These are phyloP conservation scores for Penicillium crustosum DNA, from an alignment of 2,329 filamentous ascomycete species.

Conservation along the genomic window DNA sequence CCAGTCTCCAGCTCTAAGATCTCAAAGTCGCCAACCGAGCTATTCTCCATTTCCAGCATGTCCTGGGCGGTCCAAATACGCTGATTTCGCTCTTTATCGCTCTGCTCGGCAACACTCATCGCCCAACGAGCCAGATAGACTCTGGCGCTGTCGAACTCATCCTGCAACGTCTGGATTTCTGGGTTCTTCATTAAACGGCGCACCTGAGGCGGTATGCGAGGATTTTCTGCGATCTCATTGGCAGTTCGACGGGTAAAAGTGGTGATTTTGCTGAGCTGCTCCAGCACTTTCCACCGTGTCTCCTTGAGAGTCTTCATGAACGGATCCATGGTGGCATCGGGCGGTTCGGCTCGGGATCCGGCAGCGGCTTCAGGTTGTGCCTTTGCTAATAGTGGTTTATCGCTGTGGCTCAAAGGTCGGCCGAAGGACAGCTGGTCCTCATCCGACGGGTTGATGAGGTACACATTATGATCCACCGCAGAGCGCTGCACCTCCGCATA, in stretches of 20 bases:
- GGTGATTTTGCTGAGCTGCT: conserved; percentile 95
- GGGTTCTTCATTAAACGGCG: conserved; percentile 81
- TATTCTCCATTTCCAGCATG: conserved; percentile 90
- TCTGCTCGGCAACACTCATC: conserved; percentile 97
- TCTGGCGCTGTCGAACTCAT: conserved; percentile 95
- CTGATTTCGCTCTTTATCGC: conserved; percentile 79
- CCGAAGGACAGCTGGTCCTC: conserved; percentile 85
- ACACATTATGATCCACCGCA: conserved; percentile 82
- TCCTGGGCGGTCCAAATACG: conserved; percentile 92
- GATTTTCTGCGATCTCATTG: conserved; percentile 87
- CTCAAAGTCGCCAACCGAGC: conserved; percentile 93
- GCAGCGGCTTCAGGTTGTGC: conserved; percentile 38
- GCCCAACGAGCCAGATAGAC: conserved; percentile 96
- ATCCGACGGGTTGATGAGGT: conserved; percentile 80
- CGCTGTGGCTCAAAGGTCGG: conserved; percentile 36
- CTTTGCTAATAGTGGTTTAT: conserved; percentile 41
- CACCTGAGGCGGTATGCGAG: conserved; percentile 85
- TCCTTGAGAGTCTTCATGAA: conserved; percentile 93
- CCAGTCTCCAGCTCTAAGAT: conserved; percentile 77
- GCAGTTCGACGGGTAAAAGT: conserved; percentile 92
- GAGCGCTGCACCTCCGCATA: conserved; percentile 84
- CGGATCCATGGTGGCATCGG: conserved; percentile 82
- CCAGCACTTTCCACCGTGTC: conserved; percentile 91
- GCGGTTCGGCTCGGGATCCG: conserved; percentile 34
- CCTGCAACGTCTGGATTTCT: conserved; percentile 90